A percentile compares a stretch with the other conserved stretches of the same genome.
Evolutionary conservation across 768 basidiomycete species (phyloP).

Genomic region (Amanita pallidorosea): DNA sequence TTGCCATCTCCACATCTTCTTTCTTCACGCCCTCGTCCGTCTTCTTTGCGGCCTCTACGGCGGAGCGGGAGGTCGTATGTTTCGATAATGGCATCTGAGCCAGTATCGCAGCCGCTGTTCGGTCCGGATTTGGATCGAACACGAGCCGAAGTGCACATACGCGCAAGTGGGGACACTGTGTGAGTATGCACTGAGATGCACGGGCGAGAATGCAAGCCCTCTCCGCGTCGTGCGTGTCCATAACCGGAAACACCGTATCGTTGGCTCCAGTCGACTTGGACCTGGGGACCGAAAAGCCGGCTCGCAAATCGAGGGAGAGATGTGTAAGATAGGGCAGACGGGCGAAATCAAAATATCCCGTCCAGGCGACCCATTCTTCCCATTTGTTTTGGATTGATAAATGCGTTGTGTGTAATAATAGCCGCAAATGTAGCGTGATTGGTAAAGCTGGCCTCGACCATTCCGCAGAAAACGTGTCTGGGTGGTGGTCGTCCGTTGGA

Average conservation of each 20-base stretch:
- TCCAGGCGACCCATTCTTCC: constrained; percentile 32
- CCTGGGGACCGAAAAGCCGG: constrained; percentile 15
- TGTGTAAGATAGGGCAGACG: constrained; percentile 21
- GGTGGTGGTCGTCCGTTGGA: background rate
- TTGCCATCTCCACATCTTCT: background rate
- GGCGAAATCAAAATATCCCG: constrained; percentile 12
- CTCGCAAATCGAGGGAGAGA: constrained; percentile 26
- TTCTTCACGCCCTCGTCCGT: background rate
- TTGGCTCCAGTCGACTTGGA: constrained; percentile 4
- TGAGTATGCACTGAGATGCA: background rate
- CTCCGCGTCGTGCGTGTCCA: background rate
- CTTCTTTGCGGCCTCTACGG: background rate
- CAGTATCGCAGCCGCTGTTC: constrained; percentile 11
- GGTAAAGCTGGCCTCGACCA: constrained; percentile 13
- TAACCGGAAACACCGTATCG: constrained; percentile 9
- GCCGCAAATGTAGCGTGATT: constrained; percentile 15
- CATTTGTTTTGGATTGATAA: constrained; percentile 28
- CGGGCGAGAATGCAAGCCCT: background rate
- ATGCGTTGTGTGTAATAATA: constrained; percentile 26
- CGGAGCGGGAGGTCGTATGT: background rate
- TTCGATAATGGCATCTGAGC: constrained; percentile 4
- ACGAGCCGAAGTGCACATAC: constrained; percentile 24
- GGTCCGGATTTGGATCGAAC: constrained; percentile 16
- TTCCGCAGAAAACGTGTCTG: background rate
- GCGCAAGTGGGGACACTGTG: constrained; percentile 10